Evolutionary conservation across 495 filamentous ascomycete genomes (phyloP).

Genomic region (Xylaria curta): DNA sequence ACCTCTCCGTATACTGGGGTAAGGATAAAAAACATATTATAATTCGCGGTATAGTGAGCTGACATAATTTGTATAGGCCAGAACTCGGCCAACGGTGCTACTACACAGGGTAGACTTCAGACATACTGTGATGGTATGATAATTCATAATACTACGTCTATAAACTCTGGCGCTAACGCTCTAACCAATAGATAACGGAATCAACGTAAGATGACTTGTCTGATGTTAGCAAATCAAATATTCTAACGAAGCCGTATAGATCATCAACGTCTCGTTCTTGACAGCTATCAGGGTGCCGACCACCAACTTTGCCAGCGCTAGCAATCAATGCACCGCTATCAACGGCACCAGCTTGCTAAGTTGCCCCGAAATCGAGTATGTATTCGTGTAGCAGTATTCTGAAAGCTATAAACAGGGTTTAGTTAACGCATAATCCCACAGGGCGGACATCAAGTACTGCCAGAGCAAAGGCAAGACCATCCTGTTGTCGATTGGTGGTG

Average conservation of each 20-base stretch:
- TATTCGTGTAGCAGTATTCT: not conserved
- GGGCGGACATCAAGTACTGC: conserved; percentile 67
- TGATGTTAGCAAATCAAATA: not conserved
- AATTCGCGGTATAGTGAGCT: conserved; percentile 10
- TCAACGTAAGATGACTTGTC: conserved; percentile 36
- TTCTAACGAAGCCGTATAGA: conserved; percentile 40
- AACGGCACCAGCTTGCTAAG: conserved; percentile 60
- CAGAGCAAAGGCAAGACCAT: conserved; percentile 71
- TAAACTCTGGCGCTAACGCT: conserved; percentile 18
- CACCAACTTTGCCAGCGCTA: conserved; percentile 66
- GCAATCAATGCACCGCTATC: conserved; percentile 64
- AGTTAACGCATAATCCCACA: conserved; percentile 19
- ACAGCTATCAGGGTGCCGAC: conserved; percentile 60
- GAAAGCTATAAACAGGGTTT: not conserved
- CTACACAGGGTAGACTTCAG: conserved; percentile 54
- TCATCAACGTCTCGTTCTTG: conserved; percentile 69
- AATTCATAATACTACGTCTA: conserved; percentile 27
- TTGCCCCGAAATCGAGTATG: conserved; percentile 69
- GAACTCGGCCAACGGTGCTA: conserved; percentile 51
- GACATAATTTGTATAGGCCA: conserved; percentile 48
- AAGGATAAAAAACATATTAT: conserved; percentile 28
- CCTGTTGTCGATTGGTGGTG: conserved; percentile 71
- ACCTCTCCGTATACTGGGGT: conserved; percentile 73
- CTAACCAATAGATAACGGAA: conserved; percentile 34
- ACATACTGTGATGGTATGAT: conserved; percentile 59